Conservation (phyloP, 2,329 filamentous ascomycete genomes). For the Trichoderma atroviride region DNA sequence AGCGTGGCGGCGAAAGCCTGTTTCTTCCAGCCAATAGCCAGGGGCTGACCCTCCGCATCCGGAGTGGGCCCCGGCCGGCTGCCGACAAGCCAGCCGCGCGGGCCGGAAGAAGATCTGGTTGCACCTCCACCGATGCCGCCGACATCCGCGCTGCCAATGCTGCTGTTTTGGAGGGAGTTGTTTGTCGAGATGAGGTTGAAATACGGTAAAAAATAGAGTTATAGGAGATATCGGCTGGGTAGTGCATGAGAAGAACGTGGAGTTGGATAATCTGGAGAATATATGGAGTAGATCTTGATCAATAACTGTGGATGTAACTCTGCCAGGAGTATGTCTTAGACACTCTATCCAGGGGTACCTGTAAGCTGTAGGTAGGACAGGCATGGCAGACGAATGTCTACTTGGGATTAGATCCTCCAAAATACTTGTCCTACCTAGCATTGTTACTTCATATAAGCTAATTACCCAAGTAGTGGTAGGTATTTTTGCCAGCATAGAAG, state of each 20-base stretch:
- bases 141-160: conserved; percentile 30
- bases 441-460: background rate
- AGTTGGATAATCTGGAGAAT: background rate
- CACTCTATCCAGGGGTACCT: background rate
- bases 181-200: background rate
- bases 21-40: background rate
- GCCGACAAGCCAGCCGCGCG: conserved; percentile 26
- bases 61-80: conserved; percentile 29
- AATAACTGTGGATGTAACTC: background rate
- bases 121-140: conserved; percentile 33
- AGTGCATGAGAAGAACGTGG: background rate
- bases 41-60: conserved; percentile 4
- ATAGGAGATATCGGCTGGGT: background rate
- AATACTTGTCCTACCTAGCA: background rate
- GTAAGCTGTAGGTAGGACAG: background rate
- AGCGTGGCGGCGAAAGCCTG: conserved; percentile 20
- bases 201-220: conserved; percentile 2
- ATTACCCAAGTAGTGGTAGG: background rate
- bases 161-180: background rate
- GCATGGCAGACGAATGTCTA: background rate
- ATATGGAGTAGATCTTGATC: background rate
- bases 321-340: background rate
- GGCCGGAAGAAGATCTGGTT: conserved; percentile 18
- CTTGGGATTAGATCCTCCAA: background rate
- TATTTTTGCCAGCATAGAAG: background rate